Evolutionary conservation across 179 eudicot species (phyloP).

Genomic region (Camellia oleifera): DNA sequence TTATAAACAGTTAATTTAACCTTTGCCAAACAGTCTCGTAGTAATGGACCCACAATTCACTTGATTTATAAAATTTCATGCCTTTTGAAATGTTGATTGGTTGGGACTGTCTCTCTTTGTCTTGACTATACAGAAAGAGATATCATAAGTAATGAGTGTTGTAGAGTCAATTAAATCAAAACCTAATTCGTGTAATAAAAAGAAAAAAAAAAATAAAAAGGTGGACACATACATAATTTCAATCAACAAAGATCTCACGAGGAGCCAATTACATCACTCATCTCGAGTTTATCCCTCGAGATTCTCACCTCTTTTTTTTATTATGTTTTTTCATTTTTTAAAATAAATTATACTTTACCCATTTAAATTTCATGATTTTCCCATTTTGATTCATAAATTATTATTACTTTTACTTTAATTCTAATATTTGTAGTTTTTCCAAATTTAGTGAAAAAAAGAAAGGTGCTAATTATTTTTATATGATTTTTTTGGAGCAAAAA

Average conservation of each 20-base stretch:
- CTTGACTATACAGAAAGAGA: constrained; percentile 8
- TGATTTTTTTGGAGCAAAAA: too few relatives aligned
- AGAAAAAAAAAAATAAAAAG: neutral
- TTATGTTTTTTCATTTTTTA: too few relatives aligned
- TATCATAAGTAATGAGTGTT: neutral
- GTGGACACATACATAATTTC: neutral
- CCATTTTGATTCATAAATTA: too few relatives aligned
- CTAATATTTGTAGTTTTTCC: too few relatives aligned
- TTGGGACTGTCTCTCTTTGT: constrained; percentile 8
- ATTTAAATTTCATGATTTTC: too few relatives aligned
- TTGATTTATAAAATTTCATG: constrained; percentile 7
- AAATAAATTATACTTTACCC: too few relatives aligned
- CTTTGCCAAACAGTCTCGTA: too few relatives aligned
- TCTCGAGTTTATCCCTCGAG: constrained; percentile 18
- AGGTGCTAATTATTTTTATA: too few relatives aligned
- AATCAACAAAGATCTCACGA: constrained; percentile 22
- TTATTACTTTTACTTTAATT: too few relatives aligned
- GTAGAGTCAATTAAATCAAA: neutral
- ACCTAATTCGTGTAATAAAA: neutral
- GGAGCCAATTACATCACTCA: constrained; percentile 17
- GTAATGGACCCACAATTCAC: too few relatives aligned
- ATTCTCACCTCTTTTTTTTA: constrained; percentile 13
- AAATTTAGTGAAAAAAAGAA: too few relatives aligned
- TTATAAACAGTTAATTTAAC: neutral
- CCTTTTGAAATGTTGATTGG: constrained; percentile 17